Base-by-base conservation (phyloP, 2,329 filamentous ascomycete genomes). In the Botrytis tulipae region DNA sequence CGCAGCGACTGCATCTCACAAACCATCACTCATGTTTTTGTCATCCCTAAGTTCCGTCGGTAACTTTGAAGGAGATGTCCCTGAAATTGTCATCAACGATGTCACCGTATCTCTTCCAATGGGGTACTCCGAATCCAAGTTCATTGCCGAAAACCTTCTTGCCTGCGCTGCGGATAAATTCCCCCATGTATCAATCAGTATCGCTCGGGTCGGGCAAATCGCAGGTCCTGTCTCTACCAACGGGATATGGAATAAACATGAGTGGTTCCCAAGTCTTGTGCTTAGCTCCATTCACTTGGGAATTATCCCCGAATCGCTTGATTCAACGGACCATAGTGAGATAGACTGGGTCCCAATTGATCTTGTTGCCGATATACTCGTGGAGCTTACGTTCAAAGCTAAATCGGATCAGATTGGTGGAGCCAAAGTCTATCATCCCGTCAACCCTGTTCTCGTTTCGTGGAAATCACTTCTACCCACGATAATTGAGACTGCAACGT, bases 171-270 rank as follows among this genome's bases (percentile, higher is more conserved):
- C 83, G 0, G 76, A 80, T 0, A 77, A 77, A 44, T 60, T 61
- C 3, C 29, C 37, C 1, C 12, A n/a, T n/a, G 80, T 81, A 0
- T 82, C 82, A 20, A 80, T 87, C 5, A 82, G 81, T 8, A 77
- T 83, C 20, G 81, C 85, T 46, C 83, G 86, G 0, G 83, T 87
- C 0, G 86, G 85, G 0, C 86, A 87, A 87, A 82, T 87, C 54
- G 84, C 80, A 1, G 85, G 85, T 0, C 59, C 73, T 0, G 67
- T 57, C 1, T 32, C 48, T 6, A 57, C 44, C 3, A 54, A 6
- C 0, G 46, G 61, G 1, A n/a, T 66, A 0, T 66, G 70, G 60
- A 72, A 59, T 20, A 65, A 40, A 35, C 22, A 37, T 7, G 70
- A 72, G 14, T 66, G 48, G 61, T 40, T 66, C 12, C 70, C 70